Evolutionary conservation across 108 stramenopile species (phyloP).

Genomic region (Parietichytrium sp.): DNA sequence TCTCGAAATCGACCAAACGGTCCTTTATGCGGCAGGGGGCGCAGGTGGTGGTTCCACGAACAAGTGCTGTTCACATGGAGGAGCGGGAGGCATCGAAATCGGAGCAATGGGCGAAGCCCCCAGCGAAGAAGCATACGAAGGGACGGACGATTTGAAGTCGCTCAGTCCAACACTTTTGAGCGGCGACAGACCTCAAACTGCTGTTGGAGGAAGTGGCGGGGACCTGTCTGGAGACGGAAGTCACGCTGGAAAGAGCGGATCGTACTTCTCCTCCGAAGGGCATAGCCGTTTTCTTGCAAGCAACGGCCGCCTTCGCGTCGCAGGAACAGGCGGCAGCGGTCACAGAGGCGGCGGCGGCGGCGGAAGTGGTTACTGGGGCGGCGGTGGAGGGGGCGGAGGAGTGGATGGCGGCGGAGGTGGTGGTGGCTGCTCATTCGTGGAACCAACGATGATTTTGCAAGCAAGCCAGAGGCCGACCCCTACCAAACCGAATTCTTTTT

Average conservation of each 20-base stretch:
- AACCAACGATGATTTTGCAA: neutral
- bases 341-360: conserved; percentile 14
- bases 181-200: too few species aligned
- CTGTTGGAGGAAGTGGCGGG: too few species aligned
- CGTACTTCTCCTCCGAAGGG: neutral
- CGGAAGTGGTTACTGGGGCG: neutral
- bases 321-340: neutral
- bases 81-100: too few species aligned
- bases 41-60: neutral
- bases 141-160: too few species aligned
- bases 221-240: too few species aligned
- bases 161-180: too few species aligned
- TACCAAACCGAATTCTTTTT: too few species aligned
- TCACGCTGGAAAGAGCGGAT: neutral
- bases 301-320: neutral
- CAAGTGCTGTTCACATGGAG: conserved; percentile 7
- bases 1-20: neutral
- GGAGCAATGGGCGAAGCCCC: too few species aligned
- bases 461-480: too few species aligned
- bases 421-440: neutral
- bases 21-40: neutral
- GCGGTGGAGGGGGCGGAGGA: conserved; percentile 13
- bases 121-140: too few species aligned
- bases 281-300: too few species aligned
- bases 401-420: conserved; percentile 1